A percentile compares a stretch with the other conserved stretches of the same genome.
These are phyloP conservation scores for Epicoccum nigrum DNA, from an alignment of 2,329 filamentous ascomycete genomes.

Conservation along the genomic window DNA sequence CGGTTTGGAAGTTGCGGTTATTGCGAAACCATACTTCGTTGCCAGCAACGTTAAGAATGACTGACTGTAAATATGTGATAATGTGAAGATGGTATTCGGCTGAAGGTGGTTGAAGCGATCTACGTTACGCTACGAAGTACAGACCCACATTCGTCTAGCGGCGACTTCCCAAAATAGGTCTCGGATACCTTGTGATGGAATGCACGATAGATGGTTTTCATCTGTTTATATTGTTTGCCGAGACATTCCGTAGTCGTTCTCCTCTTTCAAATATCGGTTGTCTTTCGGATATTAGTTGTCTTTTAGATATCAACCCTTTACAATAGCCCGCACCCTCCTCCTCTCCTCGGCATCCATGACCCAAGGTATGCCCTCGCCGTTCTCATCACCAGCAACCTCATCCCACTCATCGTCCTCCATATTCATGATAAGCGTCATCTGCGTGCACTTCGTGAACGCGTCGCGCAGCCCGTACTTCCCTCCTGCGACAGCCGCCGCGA, in stretches of 20 bases:
- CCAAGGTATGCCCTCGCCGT: constrained; percentile 70
- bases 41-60: not conserved
- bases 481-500: constrained; percentile 67
- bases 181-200: constrained; percentile 3
- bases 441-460: constrained; percentile 74
- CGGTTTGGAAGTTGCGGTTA: not conserved
- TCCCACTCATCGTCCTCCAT: constrained; percentile 98
- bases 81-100: not conserved
- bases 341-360: constrained; percentile 76
- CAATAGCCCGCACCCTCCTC: constrained; percentile 71
- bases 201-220: not conserved
- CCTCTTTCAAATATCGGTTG: too few relatives aligned
- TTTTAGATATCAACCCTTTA: constrained; percentile 53
- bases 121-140: too few relatives aligned
- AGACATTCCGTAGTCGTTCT: constrained; percentile 6
- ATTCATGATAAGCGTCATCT: constrained; percentile 85
- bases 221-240: constrained; percentile 28
- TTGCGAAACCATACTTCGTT: constrained; percentile 1
- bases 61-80: not conserved
- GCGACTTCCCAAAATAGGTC: not conserved
- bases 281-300: too few relatives aligned
- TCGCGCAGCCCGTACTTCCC: constrained; percentile 79
- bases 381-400: constrained; percentile 63
- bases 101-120: not conserved
- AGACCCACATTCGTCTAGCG: not conserved